Evolutionary conservation across 2,329 filamentous ascomycete species (phyloP), one percentile per base, ranked within the genome.

Genomic region (Colletotrichum sidae): DNA sequence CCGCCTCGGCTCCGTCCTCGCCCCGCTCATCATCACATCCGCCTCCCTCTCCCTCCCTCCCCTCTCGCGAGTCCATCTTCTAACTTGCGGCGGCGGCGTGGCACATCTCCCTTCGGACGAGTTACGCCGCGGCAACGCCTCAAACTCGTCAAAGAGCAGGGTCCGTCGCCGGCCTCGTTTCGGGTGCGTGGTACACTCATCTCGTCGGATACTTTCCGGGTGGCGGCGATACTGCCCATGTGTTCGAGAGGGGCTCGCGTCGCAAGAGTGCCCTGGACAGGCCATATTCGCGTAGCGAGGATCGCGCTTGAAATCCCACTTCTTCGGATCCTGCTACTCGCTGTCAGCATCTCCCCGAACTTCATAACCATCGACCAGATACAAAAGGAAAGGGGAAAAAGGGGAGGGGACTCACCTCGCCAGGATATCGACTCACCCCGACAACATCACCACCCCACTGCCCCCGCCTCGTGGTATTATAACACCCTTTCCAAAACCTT

Each of bases 391-490:
- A 17, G 17, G 17, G 17, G 15, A 46, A 50, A 4, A 10, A 5
- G 4, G 25, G 25, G 25, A 4, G 25, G 25, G 25, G 25, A 1
- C 25, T 25, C 25, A 65, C 65, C 65, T 65, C 65, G 11, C 61
- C 65, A 17, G 55, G 61, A 51, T 49, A 60, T 42, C 65, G 55
- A 12, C 39, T 52, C 15, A 67, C 15, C 25, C 65, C 65, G 11
- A 65, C 55, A 17, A 65, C 52, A 8, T 34, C n/a, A 13, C 65
- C 65, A 6, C 65, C 65, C 61, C 65, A 67, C 1, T 61, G 52
- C 11, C 46, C 37, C 6, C 38, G 10, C 15, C 13, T 45, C 45
- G 10, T 42, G 3, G 49, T 59, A 7, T 60, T 49, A 55, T 51
- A 59, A 5, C 54, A 53, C 9, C 12, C 34, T 9, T n/a, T 37